Percentiles rank a stretch among this genome's conserved stretches.
Conservation (phyloP, 2,329 filamentous ascomycete species). For the Chlorencoelia australis region DNA sequence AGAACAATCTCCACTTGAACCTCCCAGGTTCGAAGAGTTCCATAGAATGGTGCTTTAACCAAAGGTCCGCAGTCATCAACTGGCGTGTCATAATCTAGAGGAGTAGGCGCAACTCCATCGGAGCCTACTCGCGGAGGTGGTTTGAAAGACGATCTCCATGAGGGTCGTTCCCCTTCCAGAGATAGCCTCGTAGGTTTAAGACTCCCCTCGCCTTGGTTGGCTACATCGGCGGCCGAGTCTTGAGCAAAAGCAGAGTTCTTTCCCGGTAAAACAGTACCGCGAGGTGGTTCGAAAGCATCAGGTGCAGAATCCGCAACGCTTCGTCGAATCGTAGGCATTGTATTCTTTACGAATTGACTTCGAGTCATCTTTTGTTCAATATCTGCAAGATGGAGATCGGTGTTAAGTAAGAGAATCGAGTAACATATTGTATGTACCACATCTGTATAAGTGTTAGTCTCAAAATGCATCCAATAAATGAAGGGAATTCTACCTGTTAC, state of each 20-base stretch:
- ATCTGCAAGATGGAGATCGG: slow-evolving; percentile 88
- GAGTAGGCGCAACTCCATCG: slow-evolving; percentile 29
- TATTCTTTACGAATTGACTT: slow-evolving; percentile 92
- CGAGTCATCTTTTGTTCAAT: slow-evolving; percentile 96
- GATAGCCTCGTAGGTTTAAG: slow-evolving; percentile 24
- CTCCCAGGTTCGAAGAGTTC: slow-evolving; percentile 73
- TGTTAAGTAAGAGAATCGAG: slow-evolving; percentile 89
- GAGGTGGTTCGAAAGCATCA: slow-evolving; percentile 45
- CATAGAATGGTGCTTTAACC: slow-evolving; percentile 67
- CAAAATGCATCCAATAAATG: background rate
- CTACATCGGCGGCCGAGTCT: slow-evolving; percentile 9
- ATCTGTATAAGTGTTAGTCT: slow-evolving; percentile 41
- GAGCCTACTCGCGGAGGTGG: slow-evolving; percentile 19
- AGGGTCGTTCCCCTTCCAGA: slow-evolving; percentile 25
- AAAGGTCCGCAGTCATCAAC: slow-evolving; percentile 60
- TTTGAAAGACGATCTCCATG: slow-evolving; percentile 26
- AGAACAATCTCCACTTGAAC: slow-evolving; percentile 80
- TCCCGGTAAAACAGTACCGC: slow-evolving; percentile 42
- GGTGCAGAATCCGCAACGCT: slow-evolving; percentile 64
- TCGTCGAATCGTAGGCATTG: slow-evolving; percentile 77
- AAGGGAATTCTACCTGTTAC: slow-evolving; percentile 52
- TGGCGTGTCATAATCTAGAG: slow-evolving; percentile 27
- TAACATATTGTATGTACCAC: slow-evolving; percentile 97
- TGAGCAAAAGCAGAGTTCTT: slow-evolving; percentile 21
- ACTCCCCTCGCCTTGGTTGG: too few relatives aligned